Base-by-base conservation (phyloP, 371 early-diverging fungal genomes). In the Mortierella sp. region DNA sequence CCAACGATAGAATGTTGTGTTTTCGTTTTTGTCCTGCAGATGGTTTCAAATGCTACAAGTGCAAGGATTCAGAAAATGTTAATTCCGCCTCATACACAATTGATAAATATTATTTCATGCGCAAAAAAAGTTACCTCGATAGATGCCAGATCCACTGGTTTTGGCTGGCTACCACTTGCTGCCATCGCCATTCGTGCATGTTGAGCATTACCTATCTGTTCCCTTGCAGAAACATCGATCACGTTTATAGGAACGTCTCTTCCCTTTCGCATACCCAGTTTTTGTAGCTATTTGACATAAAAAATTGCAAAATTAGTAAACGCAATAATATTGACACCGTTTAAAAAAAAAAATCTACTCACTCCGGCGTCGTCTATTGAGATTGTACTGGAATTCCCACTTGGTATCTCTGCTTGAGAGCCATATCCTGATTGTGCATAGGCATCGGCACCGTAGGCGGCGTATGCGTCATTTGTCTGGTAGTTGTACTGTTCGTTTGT, bases 1-100 rank as follows among this genome's bases (percentile, higher is more conserved):
- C 93, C 56, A 95, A 74, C 22, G 90, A 92, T 90, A 93, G 90
- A 70, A 94, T 89, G 61, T 95, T 95, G 84, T 94, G 92, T 68
- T 89, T 92, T 45, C 89, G 89, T 75, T 90, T 90, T 78, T 93
- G 92, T 43, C 77, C 73, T 59, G 72, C 66, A 37, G 43, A 72
- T 55, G 80, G 80, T 40, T 71, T 84, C 82, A 80, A 77, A 82
- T 57, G 88, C 87, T 75, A 72, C 22, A 47, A 47, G 17, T 3
- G n/a, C 22, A 12, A 53, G 28, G 9, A 28, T 29, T n/a, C n/a
- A n/a, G 80, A 66, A 63, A 66, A 67, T 34, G 76, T 55, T 22
- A 70, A 66, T 19, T 0, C 34, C 32, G 54, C 26, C 3, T 4
- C 32, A 17, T 49, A 45, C 10, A 0, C 13, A n/a, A 40, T 68